phyloP scores from a whole-genome alignment of 2,329 filamentous ascomycete genomes.

The Amauroascus niger region DNA sequence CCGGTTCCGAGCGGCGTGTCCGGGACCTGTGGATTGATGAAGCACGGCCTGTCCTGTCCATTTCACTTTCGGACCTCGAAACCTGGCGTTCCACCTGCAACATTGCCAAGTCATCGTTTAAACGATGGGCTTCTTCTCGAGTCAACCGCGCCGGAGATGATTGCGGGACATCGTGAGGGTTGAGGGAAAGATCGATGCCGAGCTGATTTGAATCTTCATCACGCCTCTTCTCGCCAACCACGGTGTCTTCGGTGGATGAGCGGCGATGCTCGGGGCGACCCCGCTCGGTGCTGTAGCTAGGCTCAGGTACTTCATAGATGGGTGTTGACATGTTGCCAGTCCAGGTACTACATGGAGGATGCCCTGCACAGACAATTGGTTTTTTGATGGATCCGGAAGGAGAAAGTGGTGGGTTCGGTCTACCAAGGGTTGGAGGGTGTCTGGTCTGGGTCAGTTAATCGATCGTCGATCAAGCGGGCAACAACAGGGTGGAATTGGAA shows the following conservation, averaged over 20 bases:
- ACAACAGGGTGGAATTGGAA: neutral
- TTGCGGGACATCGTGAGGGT: neutral
- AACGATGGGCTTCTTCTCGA: conserved; percentile 50
- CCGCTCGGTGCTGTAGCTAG: neutral
- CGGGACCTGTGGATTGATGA: conserved; percentile 43
- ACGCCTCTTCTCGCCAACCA: neutral
- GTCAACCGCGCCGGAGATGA: conserved; percentile 47
- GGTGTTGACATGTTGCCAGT: conserved; percentile 23
- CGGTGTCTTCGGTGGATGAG: conserved; percentile 1
- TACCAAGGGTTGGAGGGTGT: neutral
- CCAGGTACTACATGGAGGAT: neutral
- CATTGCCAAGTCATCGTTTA: conserved; percentile 58
- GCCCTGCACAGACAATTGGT: neutral
- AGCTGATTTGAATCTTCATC: conserved; percentile 1
- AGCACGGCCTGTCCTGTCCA: conserved; percentile 27
- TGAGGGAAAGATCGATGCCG: neutral
- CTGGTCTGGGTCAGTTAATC: too few relatives aligned
- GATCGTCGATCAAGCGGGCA: neutral
- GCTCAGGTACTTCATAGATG: conserved; percentile 9
- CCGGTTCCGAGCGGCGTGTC: conserved; percentile 45
- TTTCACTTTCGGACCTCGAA: conserved; percentile 26
- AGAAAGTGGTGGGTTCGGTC: neutral
- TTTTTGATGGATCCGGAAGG: neutral
- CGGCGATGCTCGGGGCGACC: neutral
- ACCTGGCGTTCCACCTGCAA: conserved; percentile 53